Evolutionary conservation across 306 rosid species (phyloP).

Genomic region (Cicer judaicum): DNA sequence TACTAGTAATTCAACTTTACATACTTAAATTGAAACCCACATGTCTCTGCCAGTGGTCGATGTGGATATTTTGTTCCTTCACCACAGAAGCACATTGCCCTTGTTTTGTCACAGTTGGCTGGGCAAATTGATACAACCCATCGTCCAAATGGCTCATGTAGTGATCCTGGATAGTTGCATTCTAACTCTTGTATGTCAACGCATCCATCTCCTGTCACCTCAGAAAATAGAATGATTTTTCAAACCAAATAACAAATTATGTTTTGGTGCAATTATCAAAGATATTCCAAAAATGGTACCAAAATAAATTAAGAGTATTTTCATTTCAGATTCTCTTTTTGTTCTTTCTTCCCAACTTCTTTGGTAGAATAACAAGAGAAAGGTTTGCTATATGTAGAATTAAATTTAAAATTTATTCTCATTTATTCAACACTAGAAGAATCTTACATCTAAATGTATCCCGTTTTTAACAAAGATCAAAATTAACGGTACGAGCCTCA

Average conservation of each 20-base stretch:
- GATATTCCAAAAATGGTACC: slow-evolving; percentile 36
- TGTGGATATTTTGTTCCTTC: slow-evolving; percentile 94
- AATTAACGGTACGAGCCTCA: not conserved
- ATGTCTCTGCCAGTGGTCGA: slow-evolving; percentile 92
- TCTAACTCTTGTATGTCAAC: slow-evolving; percentile 63
- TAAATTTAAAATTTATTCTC: not conserved
- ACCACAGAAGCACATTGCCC: slow-evolving; percentile 99
- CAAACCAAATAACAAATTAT: slow-evolving; percentile 23
- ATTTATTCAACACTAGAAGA: not conserved
- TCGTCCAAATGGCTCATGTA: slow-evolving; percentile 71
- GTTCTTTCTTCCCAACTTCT: not conserved
- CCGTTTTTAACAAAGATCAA: not conserved
- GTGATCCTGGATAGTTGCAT: slow-evolving; percentile 71
- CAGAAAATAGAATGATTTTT: slow-evolving; percentile 42
- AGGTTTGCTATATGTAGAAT: not conserved
- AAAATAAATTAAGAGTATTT: not conserved
- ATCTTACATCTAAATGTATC: not conserved
- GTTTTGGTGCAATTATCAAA: slow-evolving; percentile 12
- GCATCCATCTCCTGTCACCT: slow-evolving; percentile 80
- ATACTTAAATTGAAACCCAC: slow-evolving; percentile 87
- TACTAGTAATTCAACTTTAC: slow-evolving; percentile 43
- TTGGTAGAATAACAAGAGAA: not conserved
- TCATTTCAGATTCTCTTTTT: not conserved
- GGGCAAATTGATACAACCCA: slow-evolving; percentile 97
- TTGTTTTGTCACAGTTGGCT: slow-evolving; percentile 83